These are phyloP conservation scores for Stagonosporopsis vannaccii DNA, from an alignment of 2,329 filamentous ascomycete genomes.

Conservation along the genomic window DNA sequence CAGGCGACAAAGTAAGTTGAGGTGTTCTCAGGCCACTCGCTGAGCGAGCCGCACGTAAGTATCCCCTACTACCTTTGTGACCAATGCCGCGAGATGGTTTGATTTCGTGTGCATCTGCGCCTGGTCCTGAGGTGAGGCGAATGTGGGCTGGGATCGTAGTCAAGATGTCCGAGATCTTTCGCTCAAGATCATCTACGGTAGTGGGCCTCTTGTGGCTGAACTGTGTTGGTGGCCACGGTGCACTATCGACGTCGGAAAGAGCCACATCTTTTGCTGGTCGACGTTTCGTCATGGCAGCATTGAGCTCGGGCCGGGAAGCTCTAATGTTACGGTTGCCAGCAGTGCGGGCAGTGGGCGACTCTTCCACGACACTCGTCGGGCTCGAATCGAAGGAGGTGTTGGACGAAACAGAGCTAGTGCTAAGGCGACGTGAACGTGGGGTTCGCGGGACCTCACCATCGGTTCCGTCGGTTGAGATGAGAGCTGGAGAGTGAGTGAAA, in stretches of 20 bases:
- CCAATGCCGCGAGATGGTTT: constrained; percentile 38
- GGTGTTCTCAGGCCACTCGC: constrained; percentile 44
- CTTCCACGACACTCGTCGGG: constrained; percentile 38
- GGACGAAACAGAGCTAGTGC: constrained; percentile 41
- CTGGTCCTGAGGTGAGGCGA: constrained; percentile 63
- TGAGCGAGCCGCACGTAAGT: constrained; percentile 44
- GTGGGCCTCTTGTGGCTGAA: constrained; percentile 39
- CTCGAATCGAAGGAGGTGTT: constrained; percentile 43
- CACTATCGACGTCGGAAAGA: constrained; percentile 41
- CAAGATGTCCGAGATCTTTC: constrained; percentile 81
- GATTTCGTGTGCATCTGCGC: constrained; percentile 40
- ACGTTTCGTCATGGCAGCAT: constrained; percentile 53
- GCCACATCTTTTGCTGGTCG: constrained; percentile 45
- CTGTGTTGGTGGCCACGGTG: constrained; percentile 47
- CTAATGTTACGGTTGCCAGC: constrained; percentile 35
- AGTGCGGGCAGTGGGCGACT: constrained; percentile 48
- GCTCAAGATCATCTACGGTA: constrained; percentile 70
- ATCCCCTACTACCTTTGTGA: constrained; percentile 39
- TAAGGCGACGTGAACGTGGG: constrained; percentile 41
- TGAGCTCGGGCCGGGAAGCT: constrained; percentile 50
- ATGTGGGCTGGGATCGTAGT: constrained; percentile 81
- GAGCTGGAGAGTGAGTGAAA: constrained; percentile 28
- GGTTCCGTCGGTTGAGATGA: constrained; percentile 28
- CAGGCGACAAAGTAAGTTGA: constrained; percentile 49
- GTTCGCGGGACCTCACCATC: constrained; percentile 38